Conservation (phyloP, 2,329 filamentous ascomycete genomes). For the Aspergillus sp. region DNA sequence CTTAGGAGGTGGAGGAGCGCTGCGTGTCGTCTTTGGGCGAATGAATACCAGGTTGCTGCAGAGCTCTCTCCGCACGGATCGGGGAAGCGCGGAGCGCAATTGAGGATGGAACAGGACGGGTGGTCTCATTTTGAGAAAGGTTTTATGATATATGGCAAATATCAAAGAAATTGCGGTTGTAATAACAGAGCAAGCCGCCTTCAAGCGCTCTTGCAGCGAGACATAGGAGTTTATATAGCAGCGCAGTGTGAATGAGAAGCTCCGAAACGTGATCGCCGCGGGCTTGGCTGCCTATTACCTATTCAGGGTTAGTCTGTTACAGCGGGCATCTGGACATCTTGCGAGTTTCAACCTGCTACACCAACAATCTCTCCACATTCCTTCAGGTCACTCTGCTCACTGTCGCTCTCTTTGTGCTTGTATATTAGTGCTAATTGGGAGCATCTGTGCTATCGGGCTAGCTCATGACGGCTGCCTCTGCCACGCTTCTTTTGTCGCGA, state of each 20-base stretch:
- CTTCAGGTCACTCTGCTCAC: background rate
- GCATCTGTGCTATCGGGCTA: background rate
- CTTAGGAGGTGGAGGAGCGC: slow-evolving; percentile 22
- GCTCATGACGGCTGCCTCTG: slow-evolving; percentile 1
- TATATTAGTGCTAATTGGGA: background rate
- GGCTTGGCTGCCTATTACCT: slow-evolving; percentile 5
- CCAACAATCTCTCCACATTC: background rate
- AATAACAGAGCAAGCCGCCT: background rate
- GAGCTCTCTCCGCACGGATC: slow-evolving; percentile 26
- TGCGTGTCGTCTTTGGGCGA: slow-evolving; percentile 31
- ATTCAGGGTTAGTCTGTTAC: slow-evolving; percentile 3
- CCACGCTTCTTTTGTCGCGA: slow-evolving; percentile 14
- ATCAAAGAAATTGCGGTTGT: background rate
- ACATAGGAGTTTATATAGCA: background rate
- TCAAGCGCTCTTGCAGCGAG: background rate
- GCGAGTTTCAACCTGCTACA: background rate
- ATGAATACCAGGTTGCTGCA: slow-evolving; percentile 23
- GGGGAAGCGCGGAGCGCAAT: slow-evolving; percentile 28
- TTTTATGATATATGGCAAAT: background rate
- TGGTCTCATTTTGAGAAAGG: slow-evolving; percentile 20
- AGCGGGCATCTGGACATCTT: slow-evolving; percentile 6
- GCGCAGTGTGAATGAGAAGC: background rate
- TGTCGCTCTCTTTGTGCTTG: background rate
- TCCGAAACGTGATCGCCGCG: slow-evolving; percentile 3
- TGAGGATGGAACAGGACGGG: slow-evolving; percentile 31